Evolutionary conservation across 164 flowering plant species (phyloP).

Genomic region (Cinnamomum chago): DNA sequence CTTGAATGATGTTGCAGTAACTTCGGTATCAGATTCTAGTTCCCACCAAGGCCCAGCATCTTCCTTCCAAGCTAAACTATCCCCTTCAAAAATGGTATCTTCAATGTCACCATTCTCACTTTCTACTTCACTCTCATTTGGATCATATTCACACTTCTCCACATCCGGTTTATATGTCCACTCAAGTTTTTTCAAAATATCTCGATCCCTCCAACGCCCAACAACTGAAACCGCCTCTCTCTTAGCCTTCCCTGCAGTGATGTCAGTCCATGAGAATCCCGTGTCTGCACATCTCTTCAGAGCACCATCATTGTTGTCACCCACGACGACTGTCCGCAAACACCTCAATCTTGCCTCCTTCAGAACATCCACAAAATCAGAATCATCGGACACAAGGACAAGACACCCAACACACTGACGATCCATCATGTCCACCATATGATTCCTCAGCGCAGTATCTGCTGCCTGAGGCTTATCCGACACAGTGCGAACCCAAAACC

Average conservation of each 20-base stretch:
- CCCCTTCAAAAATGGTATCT: conserved; percentile 21
- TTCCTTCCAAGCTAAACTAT: conserved; percentile 16
- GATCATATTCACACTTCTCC: conserved; percentile 20
- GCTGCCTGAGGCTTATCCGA: conserved; percentile 71
- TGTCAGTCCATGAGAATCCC: conserved; percentile 71
- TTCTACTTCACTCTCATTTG: conserved; percentile 23
- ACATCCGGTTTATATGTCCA: conserved; percentile 65
- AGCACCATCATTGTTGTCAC: conserved; percentile 58
- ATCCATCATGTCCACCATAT: conserved; percentile 78
- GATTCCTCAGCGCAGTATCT: conserved; percentile 57
- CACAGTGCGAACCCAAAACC: conserved; percentile 62
- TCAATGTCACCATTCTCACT: conserved; percentile 26
- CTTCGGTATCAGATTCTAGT: conserved; percentile 37
- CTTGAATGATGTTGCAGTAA: not conserved
- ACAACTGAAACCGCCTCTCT: conserved; percentile 58
- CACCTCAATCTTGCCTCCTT: conserved; percentile 72
- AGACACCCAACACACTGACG: conserved; percentile 45
- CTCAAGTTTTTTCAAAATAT: conserved; percentile 65
- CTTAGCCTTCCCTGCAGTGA: conserved; percentile 73
- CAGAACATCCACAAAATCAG: conserved; percentile 61
- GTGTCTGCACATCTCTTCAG: conserved; percentile 76
- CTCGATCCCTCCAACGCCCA: conserved; percentile 81
- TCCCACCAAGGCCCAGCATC: conserved; percentile 61
- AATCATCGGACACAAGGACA: conserved; percentile 85
- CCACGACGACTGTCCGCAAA: conserved; percentile 79